Evolutionary conservation across 2,329 filamentous ascomycete species (phyloP).

Genomic region (Verticillium albo-atrum): DNA sequence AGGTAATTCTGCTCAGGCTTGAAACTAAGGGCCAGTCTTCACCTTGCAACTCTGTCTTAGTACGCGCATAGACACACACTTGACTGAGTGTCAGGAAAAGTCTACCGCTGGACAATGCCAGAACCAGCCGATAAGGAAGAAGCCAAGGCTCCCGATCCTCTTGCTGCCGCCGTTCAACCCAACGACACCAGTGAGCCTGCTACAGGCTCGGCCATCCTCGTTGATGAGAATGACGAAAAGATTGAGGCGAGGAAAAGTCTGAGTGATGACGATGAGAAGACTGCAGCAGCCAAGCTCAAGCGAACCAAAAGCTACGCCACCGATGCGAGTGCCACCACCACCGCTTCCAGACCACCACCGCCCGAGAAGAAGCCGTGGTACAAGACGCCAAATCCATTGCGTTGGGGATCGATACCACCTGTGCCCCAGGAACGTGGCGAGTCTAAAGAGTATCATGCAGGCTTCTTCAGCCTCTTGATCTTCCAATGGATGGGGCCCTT

Average conservation of each 20-base stretch:
- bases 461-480: constrained; percentile 68
- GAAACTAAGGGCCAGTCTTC: background rate
- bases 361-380: constrained; percentile 55
- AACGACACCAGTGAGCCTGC: constrained; percentile 6
- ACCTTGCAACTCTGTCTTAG: background rate
- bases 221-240: constrained; percentile 7
- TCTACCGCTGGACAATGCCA: constrained; percentile 16
- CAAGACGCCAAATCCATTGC: constrained; percentile 56
- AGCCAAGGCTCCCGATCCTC: constrained; percentile 21
- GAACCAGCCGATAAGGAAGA: constrained; percentile 21
- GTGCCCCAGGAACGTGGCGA: constrained; percentile 47
- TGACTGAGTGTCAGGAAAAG: background rate
- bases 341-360: constrained; percentile 23
- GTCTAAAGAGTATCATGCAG: constrained; percentile 68
- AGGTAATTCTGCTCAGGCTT: background rate
- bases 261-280: background rate
- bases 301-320: constrained; percentile 50
- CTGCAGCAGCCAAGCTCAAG: constrained; percentile 19
- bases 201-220: constrained; percentile 1
- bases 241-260: background rate
- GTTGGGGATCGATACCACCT: constrained; percentile 52
- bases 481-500: constrained; percentile 90
- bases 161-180: constrained; percentile 22
- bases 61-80: background rate
- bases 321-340: constrained; percentile 43